Percentiles rank a stretch among this genome's conserved stretches.
These are phyloP conservation scores for Fusarium kyushuense DNA, from an alignment of 2,329 filamentous ascomycete species.

Conservation along the genomic window DNA sequence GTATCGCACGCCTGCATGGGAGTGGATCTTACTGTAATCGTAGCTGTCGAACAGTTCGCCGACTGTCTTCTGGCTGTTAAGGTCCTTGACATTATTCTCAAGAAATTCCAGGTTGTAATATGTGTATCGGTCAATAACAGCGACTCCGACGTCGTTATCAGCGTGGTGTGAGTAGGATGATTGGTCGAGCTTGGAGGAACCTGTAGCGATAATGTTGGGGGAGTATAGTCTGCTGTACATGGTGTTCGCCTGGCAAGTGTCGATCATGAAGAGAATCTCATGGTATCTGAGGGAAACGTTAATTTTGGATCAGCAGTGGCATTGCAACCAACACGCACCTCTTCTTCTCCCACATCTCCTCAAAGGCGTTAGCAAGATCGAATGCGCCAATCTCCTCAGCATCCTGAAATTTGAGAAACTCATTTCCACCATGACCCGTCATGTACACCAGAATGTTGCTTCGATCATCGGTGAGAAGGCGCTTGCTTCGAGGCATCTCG, in stretches of 20 bases:
- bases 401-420: conserved; percentile 98
- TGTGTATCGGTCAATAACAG: conserved; percentile 97
- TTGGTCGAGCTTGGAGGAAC: conserved; percentile 95
- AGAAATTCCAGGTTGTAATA: conserved; percentile 99
- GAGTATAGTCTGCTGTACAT: conserved; percentile 99
- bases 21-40: conserved; percentile 94
- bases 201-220: conserved; percentile 96
- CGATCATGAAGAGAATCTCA: conserved; percentile 99
- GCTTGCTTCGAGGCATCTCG: conserved; percentile 94
- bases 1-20: conserved; percentile 89
- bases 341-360: conserved; percentile 99
- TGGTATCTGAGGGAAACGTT: conserved; percentile 73
- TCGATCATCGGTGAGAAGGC: conserved; percentile 91
- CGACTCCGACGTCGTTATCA: conserved; percentile 96
- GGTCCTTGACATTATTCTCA: conserved; percentile 87
- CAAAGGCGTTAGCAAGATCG: conserved; percentile 95
- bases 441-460: conserved; percentile 99
- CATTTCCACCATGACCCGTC: conserved; percentile 97
- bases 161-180: conserved; percentile 98
- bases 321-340: conserved; percentile 62
- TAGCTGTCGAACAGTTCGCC: conserved; percentile 97
- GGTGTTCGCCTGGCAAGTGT: conserved; percentile 98
- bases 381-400: conserved; percentile 97
- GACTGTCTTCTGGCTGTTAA: conserved; percentile 87
- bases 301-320: conserved; percentile 24